phyloP scores from a whole-genome alignment of 768 basidiomycete genomes.

The Boletellus ananas region DNA sequence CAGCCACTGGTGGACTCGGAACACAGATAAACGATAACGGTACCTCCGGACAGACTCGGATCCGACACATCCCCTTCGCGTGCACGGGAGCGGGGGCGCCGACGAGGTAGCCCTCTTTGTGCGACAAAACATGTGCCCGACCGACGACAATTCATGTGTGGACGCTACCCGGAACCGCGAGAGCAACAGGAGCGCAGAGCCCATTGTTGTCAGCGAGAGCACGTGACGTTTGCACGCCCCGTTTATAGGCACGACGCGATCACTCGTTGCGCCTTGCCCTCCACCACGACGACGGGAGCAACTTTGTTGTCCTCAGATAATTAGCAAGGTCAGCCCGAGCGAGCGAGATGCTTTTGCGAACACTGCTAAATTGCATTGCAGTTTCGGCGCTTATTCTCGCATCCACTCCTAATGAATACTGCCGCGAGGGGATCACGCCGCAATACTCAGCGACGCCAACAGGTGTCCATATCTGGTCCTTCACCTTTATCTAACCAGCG shows the following conservation, averaged over 20 bases:
- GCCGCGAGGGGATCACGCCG: constrained; percentile 25
- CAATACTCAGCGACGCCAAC: constrained; percentile 24
- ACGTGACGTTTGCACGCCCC: constrained; percentile 14
- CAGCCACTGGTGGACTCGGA: no score
- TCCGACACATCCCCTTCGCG: no score
- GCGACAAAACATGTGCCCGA: no score
- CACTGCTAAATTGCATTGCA: neutral
- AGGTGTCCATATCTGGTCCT: constrained; percentile 14
- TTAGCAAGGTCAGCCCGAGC: constrained; percentile 5
- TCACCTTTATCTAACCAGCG: constrained; percentile 17
- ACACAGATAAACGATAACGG: no score
- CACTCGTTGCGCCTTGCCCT: neutral
- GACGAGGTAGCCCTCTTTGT: no score
- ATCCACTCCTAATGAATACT: constrained; percentile 19
- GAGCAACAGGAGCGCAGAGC: no score
- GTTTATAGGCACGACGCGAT: constrained; percentile 10
- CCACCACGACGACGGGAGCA: constrained; percentile 7
- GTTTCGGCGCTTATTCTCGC: neutral
- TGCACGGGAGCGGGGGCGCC: no score
- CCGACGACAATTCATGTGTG: no score
- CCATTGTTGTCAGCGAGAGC: neutral
- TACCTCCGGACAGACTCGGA: no score
- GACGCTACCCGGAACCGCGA: no score
- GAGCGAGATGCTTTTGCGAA: neutral
- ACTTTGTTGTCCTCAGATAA: neutral